Conservation (phyloP, 257 asterid genomes). For the Salvia miltiorrhiza region DNA sequence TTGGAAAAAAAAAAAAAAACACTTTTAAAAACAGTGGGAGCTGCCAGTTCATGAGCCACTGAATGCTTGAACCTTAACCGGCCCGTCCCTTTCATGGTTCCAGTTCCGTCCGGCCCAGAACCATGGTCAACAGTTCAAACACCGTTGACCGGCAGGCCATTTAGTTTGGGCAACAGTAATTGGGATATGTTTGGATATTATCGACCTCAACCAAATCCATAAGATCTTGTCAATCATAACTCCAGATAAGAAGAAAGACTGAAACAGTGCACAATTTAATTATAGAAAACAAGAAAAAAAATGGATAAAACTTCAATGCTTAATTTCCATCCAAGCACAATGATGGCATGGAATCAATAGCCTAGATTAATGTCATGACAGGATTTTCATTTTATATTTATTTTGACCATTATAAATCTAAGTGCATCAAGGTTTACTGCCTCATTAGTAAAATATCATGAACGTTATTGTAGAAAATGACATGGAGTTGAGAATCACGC, state of each 20-base stretch:
- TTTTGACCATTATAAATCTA: background rate
- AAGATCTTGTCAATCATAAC: background rate
- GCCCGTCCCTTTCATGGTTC: too few relatives aligned
- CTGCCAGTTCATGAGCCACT: too few relatives aligned
- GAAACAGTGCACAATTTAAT: background rate
- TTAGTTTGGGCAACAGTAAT: background rate
- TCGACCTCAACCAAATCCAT: background rate
- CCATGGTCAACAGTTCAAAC: too few relatives aligned
- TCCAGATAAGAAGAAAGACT: background rate
- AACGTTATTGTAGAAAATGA: background rate
- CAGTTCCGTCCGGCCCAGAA: too few relatives aligned
- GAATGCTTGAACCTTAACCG: too few relatives aligned
- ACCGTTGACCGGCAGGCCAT: too few relatives aligned
- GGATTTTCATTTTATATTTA: background rate
- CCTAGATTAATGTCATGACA: background rate
- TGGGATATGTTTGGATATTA: background rate
- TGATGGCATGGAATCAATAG: background rate
- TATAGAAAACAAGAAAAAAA: background rate
- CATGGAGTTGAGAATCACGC: slow-evolving; percentile 30
- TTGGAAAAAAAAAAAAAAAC: too few relatives aligned
- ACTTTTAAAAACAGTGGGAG: too few relatives aligned
- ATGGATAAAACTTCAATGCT: background rate
- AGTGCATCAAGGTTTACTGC: background rate
- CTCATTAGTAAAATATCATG: background rate
- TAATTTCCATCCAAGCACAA: background rate